Evolutionary conservation across 768 basidiomycete genomes (phyloP).

Genomic region (Trametes sanguinea): DNA sequence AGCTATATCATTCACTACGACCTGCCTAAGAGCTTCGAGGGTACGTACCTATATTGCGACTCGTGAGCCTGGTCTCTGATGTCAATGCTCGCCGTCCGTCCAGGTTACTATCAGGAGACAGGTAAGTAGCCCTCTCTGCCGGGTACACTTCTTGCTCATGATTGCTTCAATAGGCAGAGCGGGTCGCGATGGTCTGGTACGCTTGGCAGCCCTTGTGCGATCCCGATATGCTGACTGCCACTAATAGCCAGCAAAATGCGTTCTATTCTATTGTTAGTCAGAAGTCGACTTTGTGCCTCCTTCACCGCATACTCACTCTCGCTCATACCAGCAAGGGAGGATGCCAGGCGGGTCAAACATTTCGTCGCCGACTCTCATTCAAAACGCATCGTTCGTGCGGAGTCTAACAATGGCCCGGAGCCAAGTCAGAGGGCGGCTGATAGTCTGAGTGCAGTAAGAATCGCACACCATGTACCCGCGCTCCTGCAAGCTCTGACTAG

Average conservation of each 20-base stretch:
- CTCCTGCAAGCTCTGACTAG: neutral
- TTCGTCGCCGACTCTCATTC: constrained; percentile 51
- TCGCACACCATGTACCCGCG: constrained; percentile 8
- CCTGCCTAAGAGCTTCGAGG: constrained; percentile 82
- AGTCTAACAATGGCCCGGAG: constrained; percentile 48
- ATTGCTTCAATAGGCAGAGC: constrained; percentile 58
- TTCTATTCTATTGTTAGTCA: constrained; percentile 78
- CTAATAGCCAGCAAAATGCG: constrained; percentile 71
- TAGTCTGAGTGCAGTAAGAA: constrained; percentile 62
- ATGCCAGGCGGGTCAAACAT: constrained; percentile 55
- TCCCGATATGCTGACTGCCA: neutral
- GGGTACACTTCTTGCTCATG: neutral
- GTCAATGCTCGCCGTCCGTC: neutral
- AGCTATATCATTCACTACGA: constrained; percentile 83
- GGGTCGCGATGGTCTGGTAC: constrained; percentile 73
- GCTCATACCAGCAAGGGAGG: constrained; percentile 64
- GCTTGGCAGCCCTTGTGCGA: constrained; percentile 18
- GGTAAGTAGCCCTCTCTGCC: constrained; percentile 40
- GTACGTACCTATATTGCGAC: constrained; percentile 35
- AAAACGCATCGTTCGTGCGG: constrained; percentile 45
- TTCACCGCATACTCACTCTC: neutral
- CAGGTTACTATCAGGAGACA: constrained; percentile 88
- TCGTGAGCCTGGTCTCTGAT: neutral
- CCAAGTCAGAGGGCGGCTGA: constrained; percentile 69
- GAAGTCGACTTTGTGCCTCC: too few relatives aligned